phyloP scores from a whole-genome alignment of 2,329 filamentous ascomycete genomes.

The Ceratocystiopsis sp. region DNA sequence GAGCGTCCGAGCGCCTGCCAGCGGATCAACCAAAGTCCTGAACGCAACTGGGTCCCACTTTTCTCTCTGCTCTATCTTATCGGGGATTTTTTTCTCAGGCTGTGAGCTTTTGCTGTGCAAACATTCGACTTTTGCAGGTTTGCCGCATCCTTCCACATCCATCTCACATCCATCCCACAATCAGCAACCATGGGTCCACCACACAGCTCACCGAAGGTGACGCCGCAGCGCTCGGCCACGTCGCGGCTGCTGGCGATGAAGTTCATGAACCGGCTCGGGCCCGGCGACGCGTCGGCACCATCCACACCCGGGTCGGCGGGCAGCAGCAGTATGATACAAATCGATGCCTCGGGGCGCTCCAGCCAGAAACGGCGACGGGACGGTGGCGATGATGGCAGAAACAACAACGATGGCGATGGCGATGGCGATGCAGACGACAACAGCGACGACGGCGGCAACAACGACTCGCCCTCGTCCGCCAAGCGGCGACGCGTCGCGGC shows the following conservation, averaged over 20 bases:
- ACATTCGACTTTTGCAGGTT: no score
- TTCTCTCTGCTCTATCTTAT: no score
- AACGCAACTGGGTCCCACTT: no score
- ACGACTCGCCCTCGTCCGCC: constrained; percentile 21
- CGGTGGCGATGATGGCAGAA: background rate
- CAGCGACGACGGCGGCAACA: background rate
- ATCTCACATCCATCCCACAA: background rate
- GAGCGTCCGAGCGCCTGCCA: no score
- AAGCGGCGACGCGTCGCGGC: constrained; percentile 43
- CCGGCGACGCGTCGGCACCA: constrained; percentile 15
- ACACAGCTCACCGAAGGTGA: constrained; percentile 13
- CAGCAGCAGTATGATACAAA: background rate
- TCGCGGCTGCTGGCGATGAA: constrained; percentile 86
- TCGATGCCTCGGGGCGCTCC: no score
- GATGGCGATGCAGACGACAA: background rate
- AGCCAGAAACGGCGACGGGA: background rate
- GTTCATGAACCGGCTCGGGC: constrained; percentile 81
- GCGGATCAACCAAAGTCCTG: no score
- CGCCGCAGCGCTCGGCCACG: constrained; percentile 37
- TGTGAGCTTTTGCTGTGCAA: no score
- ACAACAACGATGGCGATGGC: constrained; percentile 21
- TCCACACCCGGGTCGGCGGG: constrained; percentile 18
- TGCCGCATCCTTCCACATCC: no score
- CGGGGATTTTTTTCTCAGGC: no score
- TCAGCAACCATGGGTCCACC: no score